Percentiles rank a stretch among this genome's conserved stretches.
Evolutionary conservation across 2,329 filamentous ascomycete species (phyloP).

Genomic region (Cordyceps cateniannulata): DNA sequence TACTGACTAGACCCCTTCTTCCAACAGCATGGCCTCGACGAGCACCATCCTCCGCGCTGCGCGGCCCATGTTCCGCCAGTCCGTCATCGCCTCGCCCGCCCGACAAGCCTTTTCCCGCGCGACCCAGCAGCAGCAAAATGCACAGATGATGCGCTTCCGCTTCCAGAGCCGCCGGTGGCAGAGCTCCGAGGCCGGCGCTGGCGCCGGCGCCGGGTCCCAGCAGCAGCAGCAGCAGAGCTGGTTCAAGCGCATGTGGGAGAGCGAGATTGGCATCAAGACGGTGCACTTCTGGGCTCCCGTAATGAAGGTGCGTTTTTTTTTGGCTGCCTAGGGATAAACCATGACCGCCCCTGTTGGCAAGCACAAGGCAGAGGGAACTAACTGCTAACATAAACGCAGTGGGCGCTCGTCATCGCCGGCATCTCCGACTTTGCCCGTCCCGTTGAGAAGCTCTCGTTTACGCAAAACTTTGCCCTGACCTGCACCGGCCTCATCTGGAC

Average conservation of each 20-base stretch:
- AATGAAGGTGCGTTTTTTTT: slow-evolving; percentile 57
- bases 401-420: slow-evolving; percentile 87
- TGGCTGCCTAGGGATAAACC: no score
- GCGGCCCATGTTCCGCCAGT: slow-evolving; percentile 50
- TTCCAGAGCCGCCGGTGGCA: slow-evolving; percentile 57
- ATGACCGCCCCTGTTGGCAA: background rate
- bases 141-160: slow-evolving; percentile 34
- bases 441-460: slow-evolving; percentile 85
- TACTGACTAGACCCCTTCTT: background rate
- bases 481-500: slow-evolving; percentile 96
- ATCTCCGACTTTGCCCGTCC: slow-evolving; percentile 88
- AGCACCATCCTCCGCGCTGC: slow-evolving; percentile 46
- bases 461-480: slow-evolving; percentile 85
- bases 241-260: slow-evolving; percentile 79
- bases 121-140: slow-evolving; percentile 27
- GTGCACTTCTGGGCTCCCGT: slow-evolving; percentile 99
- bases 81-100: slow-evolving; percentile 46
- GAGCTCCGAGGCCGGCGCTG: slow-evolving; percentile 53
- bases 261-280: slow-evolving; percentile 77
- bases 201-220: slow-evolving; percentile 17
- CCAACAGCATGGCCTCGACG: slow-evolving; percentile 35
- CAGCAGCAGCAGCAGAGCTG: slow-evolving; percentile 41
- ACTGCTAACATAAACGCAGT: slow-evolving; percentile 41
- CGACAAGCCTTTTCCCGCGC: slow-evolving; percentile 44
- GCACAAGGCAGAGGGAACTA: no score